Evolutionary conservation across 495 filamentous ascomycete genomes (phyloP).

Genomic region (Chaetomium fimeti): DNA sequence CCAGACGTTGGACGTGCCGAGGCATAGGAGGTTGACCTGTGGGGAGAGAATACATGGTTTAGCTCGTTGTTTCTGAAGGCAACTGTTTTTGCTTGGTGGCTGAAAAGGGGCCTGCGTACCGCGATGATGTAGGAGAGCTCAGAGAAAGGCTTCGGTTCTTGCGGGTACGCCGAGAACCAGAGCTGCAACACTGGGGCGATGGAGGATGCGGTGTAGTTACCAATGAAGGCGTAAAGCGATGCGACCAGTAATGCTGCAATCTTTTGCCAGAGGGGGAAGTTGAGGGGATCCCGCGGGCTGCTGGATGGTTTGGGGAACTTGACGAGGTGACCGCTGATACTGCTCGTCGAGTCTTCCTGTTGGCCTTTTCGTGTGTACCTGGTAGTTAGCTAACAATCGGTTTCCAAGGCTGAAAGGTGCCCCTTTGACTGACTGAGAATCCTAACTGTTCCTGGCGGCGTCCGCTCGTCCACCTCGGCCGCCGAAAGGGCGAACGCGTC

Average conservation of each 20-base stretch:
- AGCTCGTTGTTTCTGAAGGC: not conserved
- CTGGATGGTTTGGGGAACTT: constrained; percentile 6
- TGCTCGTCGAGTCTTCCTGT: not conserved
- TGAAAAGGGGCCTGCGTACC: not conserved
- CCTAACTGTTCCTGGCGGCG: constrained; percentile 7
- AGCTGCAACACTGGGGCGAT: constrained; percentile 10
- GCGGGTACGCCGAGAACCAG: not conserved
- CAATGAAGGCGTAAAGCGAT: constrained; percentile 7
- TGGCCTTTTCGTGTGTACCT: not conserved
- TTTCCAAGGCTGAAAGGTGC: not conserved
- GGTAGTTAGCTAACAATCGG: not conserved
- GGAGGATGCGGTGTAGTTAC: constrained; percentile 1
- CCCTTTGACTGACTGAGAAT: not conserved
- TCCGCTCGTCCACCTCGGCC: constrained; percentile 9
- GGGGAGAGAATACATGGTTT: not conserved
- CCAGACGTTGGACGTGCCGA: constrained; percentile 9
- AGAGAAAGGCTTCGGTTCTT: not conserved
- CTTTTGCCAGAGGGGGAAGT: constrained; percentile 3
- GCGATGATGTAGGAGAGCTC: constrained; percentile 10
- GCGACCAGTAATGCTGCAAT: not conserved
- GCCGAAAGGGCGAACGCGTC: constrained; percentile 11
- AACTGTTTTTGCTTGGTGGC: not conserved
- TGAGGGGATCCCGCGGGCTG: constrained; percentile 9
- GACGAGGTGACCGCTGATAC: not conserved
- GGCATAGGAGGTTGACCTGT: constrained; percentile 3